phyloP scores from a whole-genome alignment of 2,329 filamentous ascomycete genomes.

The Cladosporium sp. region DNA sequence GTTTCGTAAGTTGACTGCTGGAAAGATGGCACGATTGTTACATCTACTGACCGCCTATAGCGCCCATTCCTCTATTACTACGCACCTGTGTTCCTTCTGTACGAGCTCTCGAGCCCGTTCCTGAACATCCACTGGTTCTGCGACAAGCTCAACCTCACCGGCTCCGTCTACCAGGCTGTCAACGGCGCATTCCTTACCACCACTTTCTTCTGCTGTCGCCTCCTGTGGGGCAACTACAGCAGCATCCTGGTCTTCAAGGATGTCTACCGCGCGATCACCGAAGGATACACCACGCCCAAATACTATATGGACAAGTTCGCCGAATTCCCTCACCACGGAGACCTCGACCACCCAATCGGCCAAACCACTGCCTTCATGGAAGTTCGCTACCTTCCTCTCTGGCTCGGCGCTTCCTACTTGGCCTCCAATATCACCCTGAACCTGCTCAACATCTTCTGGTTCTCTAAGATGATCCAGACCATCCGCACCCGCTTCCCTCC shows the following conservation, averaged over 20 bases:
- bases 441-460: slow-evolving; percentile 78
- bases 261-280: slow-evolving; percentile 50
- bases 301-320: slow-evolving; percentile 9
- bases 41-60: slow-evolving; percentile 40
- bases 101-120: slow-evolving; percentile 81
- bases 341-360: slow-evolving; percentile 23
- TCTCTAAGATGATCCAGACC: slow-evolving; percentile 78
- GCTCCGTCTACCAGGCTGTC: slow-evolving; percentile 67
- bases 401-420: slow-evolving; percentile 66
- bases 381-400: slow-evolving; percentile 53
- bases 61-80: slow-evolving; percentile 83
- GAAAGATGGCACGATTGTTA: background rate
- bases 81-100: slow-evolving; percentile 74
- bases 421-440: slow-evolving; percentile 69
- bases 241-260: slow-evolving; percentile 65
- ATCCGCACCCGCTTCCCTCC: slow-evolving; percentile 70
- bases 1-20: slow-evolving; percentile 61
- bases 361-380: slow-evolving; percentile 27
- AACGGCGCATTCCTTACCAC: slow-evolving; percentile 69
- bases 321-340: background rate
- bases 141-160: slow-evolving; percentile 79
- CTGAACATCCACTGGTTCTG: slow-evolving; percentile 90
- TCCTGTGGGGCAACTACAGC: slow-evolving; percentile 72
- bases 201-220: slow-evolving; percentile 72
- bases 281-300: slow-evolving; percentile 17